phyloP scores from a whole-genome alignment of 768 basidiomycete genomes.

The Daedaleopsis nitida region DNA sequence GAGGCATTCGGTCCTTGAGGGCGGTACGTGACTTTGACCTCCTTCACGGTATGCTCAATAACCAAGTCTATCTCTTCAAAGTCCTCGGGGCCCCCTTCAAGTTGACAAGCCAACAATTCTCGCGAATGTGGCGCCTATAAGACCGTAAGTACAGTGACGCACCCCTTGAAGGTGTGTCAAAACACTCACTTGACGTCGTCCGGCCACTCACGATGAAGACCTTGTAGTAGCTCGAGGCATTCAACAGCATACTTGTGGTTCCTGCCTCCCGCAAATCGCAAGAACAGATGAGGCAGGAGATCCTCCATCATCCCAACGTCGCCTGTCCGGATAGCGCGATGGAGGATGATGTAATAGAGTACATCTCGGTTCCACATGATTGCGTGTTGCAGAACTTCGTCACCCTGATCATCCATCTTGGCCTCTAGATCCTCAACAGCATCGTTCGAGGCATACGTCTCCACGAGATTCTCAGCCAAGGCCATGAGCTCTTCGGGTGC shows the following conservation, averaged over 20 bases:
- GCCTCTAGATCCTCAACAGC: constrained; percentile 27
- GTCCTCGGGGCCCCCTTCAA: constrained; percentile 25
- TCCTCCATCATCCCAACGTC: constrained; percentile 30
- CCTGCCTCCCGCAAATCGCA: constrained; percentile 28
- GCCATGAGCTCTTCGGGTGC: no score
- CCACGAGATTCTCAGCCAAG: constrained; percentile 19
- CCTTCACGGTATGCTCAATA: constrained; percentile 40
- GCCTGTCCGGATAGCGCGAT: constrained; percentile 38
- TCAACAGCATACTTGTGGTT: constrained; percentile 32
- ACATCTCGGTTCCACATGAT: constrained; percentile 41
- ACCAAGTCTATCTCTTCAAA: constrained; percentile 35
- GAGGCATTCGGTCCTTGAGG: constrained; percentile 8
- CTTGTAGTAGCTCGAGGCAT: constrained; percentile 31
- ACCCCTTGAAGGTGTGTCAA: no score
- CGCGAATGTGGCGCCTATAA: neutral
- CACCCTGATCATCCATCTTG: constrained; percentile 21
- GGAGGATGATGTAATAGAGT: constrained; percentile 38
- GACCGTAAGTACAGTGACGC: neutral
- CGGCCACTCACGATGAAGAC: constrained; percentile 32
- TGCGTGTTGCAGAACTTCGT: constrained; percentile 30
- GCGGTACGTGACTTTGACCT: constrained; percentile 34
- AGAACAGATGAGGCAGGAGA: constrained; percentile 27
- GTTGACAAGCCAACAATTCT: constrained; percentile 21
- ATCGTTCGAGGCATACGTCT: constrained; percentile 32
- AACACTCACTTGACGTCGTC: constrained; percentile 20